A percentile compares a stretch with the other conserved stretches of the same genome.
Evolutionary conservation across 2,329 filamentous ascomycete species (phyloP).

Genomic region (Penicillium griseofulvum): DNA sequence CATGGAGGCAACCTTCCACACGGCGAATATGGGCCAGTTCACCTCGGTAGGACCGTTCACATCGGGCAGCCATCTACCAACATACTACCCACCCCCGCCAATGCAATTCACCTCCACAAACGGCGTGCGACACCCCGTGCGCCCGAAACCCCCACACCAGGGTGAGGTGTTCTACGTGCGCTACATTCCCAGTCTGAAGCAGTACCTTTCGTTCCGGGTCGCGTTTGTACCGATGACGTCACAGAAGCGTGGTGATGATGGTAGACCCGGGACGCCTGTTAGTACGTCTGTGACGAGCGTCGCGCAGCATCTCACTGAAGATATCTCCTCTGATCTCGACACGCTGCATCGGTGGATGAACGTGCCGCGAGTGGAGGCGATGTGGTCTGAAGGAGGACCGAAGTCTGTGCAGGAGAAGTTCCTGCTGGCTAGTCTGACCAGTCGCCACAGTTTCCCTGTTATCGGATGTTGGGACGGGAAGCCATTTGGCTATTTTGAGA

Average conservation of each 20-base stretch:
- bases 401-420: constrained; percentile 63
- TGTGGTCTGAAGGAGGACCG: constrained; percentile 71
- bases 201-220: constrained; percentile 86
- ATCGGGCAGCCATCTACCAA: constrained; percentile 80
- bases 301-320: constrained; percentile 41
- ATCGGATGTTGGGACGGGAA: constrained; percentile 93
- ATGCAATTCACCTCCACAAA: constrained; percentile 77
- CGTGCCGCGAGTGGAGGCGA: constrained; percentile 74
- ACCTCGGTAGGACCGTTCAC: constrained; percentile 65
- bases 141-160: constrained; percentile 84
- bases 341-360: constrained; percentile 87
- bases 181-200: constrained; percentile 74
- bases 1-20: constrained; percentile 35
- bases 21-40: constrained; percentile 30
- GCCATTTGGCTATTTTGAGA: constrained; percentile 94
- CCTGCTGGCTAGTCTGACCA: constrained; percentile 62
- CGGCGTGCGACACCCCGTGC: constrained; percentile 76
- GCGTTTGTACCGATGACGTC: constrained; percentile 57
- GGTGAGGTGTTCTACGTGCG: constrained; percentile 89
- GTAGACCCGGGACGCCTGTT: constrained; percentile 26
- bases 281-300: constrained; percentile 37
- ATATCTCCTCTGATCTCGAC: constrained; percentile 57
- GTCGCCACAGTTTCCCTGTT: constrained; percentile 78
- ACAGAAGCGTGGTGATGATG: constrained; percentile 52
- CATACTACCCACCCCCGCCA: constrained; percentile 83